Evolutionary conservation across 352 stramenopile species (phyloP).

Genomic region (Pythium folliculosum): DNA sequence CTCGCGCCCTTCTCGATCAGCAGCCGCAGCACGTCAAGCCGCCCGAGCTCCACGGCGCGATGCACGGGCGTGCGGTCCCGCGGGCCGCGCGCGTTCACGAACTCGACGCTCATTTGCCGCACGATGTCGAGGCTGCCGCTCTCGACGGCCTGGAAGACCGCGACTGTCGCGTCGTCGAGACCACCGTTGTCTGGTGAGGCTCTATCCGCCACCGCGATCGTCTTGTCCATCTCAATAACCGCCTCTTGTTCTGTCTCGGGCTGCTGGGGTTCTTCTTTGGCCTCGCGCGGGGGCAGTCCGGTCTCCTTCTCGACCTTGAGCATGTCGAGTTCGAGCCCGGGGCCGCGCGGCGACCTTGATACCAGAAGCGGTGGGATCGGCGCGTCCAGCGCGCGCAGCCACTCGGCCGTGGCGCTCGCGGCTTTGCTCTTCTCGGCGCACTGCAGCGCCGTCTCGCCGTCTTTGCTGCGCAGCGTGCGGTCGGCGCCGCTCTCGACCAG

Average conservation of each 20-base stretch:
- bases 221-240: too few species aligned
- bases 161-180: background rate
- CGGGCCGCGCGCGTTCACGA: constrained; percentile 18
- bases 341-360: background rate
- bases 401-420: background rate
- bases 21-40: constrained; percentile 27
- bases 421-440: constrained; percentile 1
- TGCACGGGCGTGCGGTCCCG: constrained; percentile 40
- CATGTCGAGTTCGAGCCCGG: background rate
- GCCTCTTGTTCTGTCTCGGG: background rate
- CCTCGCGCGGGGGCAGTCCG: too few species aligned
- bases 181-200: too few species aligned
- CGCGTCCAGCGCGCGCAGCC: background rate
- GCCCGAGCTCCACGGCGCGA: constrained; percentile 37
- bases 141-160: background rate
- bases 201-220: too few species aligned
- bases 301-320: too few species aligned
- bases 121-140: background rate
- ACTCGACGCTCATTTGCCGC: too few species aligned
- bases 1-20: constrained; percentile 22
- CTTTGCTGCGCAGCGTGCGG: constrained; percentile 29
- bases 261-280: background rate
- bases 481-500: constrained; percentile 34
- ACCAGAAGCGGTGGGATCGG: background rate
- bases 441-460: constrained; percentile 2